These are phyloP conservation scores for Teratosphaeria epicoccoides DNA, from an alignment of 2,329 filamentous ascomycete genomes.

Conservation along the genomic window DNA sequence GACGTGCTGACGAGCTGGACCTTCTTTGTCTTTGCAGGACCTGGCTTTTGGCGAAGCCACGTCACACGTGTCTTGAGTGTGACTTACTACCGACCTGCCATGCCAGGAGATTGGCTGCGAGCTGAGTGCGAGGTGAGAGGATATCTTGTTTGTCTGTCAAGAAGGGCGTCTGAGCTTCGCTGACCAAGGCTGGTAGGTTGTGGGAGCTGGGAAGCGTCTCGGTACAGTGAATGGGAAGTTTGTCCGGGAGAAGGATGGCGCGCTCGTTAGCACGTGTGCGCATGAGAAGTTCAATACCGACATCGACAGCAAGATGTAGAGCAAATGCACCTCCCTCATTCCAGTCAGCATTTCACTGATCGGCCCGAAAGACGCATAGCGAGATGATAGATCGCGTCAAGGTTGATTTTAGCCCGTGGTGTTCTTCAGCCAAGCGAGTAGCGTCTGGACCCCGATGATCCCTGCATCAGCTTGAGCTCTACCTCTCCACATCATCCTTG, in stretches of 20 bases:
- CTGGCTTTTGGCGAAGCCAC: conserved; percentile 14
- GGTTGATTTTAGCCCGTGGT: no score
- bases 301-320: not conserved
- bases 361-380: no score
- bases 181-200: conserved; percentile 12
- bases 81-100: conserved; percentile 35
- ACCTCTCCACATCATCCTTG: not conserved
- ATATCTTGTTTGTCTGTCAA: not conserved
- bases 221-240: conserved; percentile 32
- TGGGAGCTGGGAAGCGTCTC: conserved; percentile 34
- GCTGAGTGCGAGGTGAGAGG: conserved; percentile 30
- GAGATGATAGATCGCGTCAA: no score
- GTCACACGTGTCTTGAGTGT: conserved; percentile 30
- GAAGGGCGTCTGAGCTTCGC: not conserved
- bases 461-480: no score
- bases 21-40: conserved; percentile 10
- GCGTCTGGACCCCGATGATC: no score
- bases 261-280: conserved; percentile 25
- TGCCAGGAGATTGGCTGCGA: conserved; percentile 29
- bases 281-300: conserved; percentile 20
- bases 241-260: conserved; percentile 25
- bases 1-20: conserved; percentile 15
- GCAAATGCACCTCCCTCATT: no score
- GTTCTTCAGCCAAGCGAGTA: no score
- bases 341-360: no score